A percentile compares a stretch with the other conserved stretches of the same genome.
These are phyloP conservation scores for Backusella circina DNA, from an alignment of 192 early-diverging fungal species.

Conservation along the genomic window DNA sequence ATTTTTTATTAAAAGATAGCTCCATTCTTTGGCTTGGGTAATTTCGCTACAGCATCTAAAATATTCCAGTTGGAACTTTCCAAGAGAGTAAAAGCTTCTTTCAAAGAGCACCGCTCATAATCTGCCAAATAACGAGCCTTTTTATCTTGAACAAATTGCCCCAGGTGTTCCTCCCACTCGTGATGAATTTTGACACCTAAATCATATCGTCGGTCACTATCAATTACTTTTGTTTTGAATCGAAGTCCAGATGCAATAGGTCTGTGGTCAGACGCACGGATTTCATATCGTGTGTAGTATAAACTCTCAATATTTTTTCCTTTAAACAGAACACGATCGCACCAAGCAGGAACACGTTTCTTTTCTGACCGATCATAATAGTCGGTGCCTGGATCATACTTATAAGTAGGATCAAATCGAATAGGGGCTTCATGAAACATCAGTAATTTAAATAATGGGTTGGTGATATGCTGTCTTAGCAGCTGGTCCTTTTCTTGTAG, in stretches of 20 bases:
- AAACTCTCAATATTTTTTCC: slow-evolving; percentile 36
- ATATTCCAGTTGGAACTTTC: slow-evolving; percentile 20
- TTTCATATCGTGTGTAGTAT: slow-evolving; percentile 67
- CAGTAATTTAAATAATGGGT: slow-evolving; percentile 73
- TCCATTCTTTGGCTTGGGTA: neutral
- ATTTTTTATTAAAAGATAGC: neutral
- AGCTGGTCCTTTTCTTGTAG: slow-evolving; percentile 69
- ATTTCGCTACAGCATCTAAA: slow-evolving; percentile 1
- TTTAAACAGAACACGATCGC: slow-evolving; percentile 84
- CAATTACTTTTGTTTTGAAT: slow-evolving; percentile 56
- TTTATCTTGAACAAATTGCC: slow-evolving; percentile 21
- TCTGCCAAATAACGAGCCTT: slow-evolving; percentile 20
- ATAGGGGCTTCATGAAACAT: slow-evolving; percentile 76
- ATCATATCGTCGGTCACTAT: slow-evolving; percentile 43
- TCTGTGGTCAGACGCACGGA: slow-evolving; percentile 78
- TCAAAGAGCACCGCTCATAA: slow-evolving; percentile 14
- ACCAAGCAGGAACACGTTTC: slow-evolving; percentile 91
- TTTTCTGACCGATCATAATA: slow-evolving; percentile 93
- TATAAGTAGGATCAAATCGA: slow-evolving; percentile 93
- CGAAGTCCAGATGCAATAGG: slow-evolving; percentile 74
- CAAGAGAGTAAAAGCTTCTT: neutral
- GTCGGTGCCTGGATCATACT: slow-evolving; percentile 86
- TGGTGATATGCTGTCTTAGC: slow-evolving; percentile 36
- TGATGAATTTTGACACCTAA: slow-evolving; percentile 46
- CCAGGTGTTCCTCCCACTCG: slow-evolving; percentile 40